These are phyloP conservation scores for Blakeslea trispora DNA, from an alignment of 371 early-diverging fungal genomes.

Conservation along the genomic window DNA sequence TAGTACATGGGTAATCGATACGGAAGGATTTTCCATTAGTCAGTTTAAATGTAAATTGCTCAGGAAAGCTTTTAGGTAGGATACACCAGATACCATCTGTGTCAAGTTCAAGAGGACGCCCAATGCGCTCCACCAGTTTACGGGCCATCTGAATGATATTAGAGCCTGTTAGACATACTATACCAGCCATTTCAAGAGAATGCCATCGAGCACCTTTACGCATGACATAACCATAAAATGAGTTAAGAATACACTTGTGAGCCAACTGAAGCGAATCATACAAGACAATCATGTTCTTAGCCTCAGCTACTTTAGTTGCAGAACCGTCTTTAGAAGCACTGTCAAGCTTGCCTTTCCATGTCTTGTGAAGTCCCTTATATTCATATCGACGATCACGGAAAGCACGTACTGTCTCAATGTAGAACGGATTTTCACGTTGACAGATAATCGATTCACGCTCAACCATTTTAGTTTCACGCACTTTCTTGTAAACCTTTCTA, in stretches of 20 bases:
- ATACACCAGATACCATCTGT: conserved; percentile 99
- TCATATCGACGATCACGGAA: conserved; percentile 99
- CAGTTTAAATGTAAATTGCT: conserved; percentile 85
- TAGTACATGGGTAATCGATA: conserved; percentile 95
- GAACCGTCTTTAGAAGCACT: conserved; percentile 67
- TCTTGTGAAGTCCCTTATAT: conserved; percentile 95
- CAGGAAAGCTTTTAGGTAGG: conserved; percentile 93
- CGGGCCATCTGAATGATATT: conserved; percentile 98
- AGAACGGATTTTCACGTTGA: conserved; percentile 99
- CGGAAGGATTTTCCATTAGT: conserved; percentile 75
- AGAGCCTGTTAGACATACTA: conserved; percentile 97
- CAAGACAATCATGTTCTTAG: conserved; percentile 92
- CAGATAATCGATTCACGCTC: conserved; percentile 92
- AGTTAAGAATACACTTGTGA: conserved; percentile 99
- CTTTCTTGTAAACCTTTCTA: conserved; percentile 88
- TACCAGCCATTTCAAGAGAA: conserved; percentile 99
- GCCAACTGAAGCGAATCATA: conserved; percentile 99
- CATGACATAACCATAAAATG: conserved; percentile 99
- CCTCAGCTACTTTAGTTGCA: conserved; percentile 78
- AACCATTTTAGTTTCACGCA: conserved; percentile 77
- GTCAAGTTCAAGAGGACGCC: conserved; percentile 97
- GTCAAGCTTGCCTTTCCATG: conserved; percentile 86
- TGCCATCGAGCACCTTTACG: conserved; percentile 99
- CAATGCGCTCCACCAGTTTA: conserved; percentile 91
- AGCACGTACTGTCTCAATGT: conserved; percentile 96